phyloP scores from a whole-genome alignment of 495 filamentous ascomycete species.

The Terfezia boudieri region DNA sequence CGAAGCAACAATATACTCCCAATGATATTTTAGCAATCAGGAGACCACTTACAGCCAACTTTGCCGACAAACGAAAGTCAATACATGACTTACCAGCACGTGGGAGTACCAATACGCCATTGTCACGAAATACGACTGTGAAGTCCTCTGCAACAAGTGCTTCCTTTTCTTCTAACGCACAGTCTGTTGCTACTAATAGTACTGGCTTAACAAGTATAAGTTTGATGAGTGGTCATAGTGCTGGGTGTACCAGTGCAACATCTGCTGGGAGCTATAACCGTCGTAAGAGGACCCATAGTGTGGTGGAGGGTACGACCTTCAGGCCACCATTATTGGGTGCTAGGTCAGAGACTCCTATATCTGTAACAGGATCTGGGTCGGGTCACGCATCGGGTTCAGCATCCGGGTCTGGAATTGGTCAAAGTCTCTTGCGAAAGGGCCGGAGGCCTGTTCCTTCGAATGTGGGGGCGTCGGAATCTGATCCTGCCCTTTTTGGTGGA shows the following conservation, averaged over 20 bases:
- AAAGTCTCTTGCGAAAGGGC: slow-evolving; percentile 6
- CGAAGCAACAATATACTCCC: neutral
- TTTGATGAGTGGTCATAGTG: slow-evolving; percentile 81
- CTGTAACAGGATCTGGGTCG: slow-evolving; percentile 1
- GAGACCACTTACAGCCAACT: neutral
- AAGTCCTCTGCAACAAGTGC: slow-evolving; percentile 58
- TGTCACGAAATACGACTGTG: slow-evolving; percentile 24
- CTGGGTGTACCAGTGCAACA: slow-evolving; percentile 77
- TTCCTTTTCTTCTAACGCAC: slow-evolving; percentile 25
- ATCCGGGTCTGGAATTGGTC: slow-evolving; percentile 2
- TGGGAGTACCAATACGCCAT: slow-evolving; percentile 34
- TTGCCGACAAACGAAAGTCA: slow-evolving; percentile 38
- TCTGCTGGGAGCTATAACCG: slow-evolving; percentile 82
- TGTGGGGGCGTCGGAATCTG: neutral
- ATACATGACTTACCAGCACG: slow-evolving; percentile 43
- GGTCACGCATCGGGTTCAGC: slow-evolving; percentile 4
- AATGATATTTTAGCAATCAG: neutral
- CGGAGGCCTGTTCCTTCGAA: slow-evolving; percentile 11
- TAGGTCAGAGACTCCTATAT: neutral
- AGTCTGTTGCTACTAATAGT: slow-evolving; percentile 30
- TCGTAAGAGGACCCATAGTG: slow-evolving; percentile 37
- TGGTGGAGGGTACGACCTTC: slow-evolving; percentile 21
- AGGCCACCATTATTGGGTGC: neutral
- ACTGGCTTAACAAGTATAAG: slow-evolving; percentile 62
- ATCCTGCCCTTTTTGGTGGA: slow-evolving; percentile 39